Percentiles rank a stretch among this genome's conserved stretches.
These are phyloP conservation scores for Hymenoscyphus scutula DNA, from an alignment of 2,329 filamentous ascomycete species.

Conservation along the genomic window DNA sequence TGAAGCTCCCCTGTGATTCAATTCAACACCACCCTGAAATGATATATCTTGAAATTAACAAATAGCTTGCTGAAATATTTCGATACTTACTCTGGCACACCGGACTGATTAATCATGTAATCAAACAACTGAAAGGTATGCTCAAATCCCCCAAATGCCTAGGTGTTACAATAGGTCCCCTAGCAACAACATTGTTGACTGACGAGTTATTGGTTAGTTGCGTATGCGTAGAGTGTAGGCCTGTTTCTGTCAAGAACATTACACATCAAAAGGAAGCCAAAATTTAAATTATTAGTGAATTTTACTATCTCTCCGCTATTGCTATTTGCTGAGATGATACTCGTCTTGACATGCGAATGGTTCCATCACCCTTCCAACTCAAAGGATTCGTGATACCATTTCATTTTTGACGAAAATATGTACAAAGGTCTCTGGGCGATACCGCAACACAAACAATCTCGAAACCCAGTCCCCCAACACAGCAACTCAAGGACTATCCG, in stretches of 20 bases:
- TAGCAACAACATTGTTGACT: not conserved
- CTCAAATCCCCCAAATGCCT: not conserved
- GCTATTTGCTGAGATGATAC: not conserved
- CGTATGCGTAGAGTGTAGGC: not conserved
- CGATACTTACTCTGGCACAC: not conserved
- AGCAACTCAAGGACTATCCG: conserved; percentile 1
- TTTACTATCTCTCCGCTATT: not conserved
- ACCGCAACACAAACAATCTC: conserved; percentile 8
- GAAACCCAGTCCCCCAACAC: conserved; percentile 13
- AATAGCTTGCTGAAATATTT: too few species aligned
- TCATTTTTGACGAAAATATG: conserved; percentile 26
- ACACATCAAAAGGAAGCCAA: not conserved
- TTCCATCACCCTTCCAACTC: not conserved
- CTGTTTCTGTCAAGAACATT: not conserved
- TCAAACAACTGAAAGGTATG: not conserved
- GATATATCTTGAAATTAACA: too few species aligned
- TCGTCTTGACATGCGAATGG: conserved; percentile 2
- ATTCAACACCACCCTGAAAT: not conserved
- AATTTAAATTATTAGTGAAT: not conserved
- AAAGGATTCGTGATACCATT: conserved; percentile 11
- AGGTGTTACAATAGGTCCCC: not conserved
- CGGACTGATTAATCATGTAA: too few species aligned
- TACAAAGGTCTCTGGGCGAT: conserved; percentile 22
- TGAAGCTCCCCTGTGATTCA: conserved; percentile 1
- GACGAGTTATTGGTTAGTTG: not conserved